Evolutionary conservation across 164 flowering plant species (phyloP), one percentile per base, ranked within the genome.

Genomic region (Vitis rotundifolia): DNA sequence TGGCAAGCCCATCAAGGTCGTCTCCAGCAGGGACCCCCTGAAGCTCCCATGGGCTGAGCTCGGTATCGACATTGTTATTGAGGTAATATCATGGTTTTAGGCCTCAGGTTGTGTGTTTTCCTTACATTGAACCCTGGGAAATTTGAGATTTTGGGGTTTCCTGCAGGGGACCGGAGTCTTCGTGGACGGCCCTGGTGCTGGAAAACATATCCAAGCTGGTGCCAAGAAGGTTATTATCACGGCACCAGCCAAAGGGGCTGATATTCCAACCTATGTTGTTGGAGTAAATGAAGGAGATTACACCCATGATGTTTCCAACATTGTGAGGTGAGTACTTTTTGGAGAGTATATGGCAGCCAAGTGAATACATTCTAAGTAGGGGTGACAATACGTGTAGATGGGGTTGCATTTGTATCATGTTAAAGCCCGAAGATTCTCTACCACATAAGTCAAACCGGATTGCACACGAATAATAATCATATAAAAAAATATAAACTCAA

Each of bases 141-240:
- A n/a, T 63, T 28, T 59, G 19, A n/a, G n/a, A 12, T 14, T 13
- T 47, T 3, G 15, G 7, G 44, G 44, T 29, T 57, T 31, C 55
- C 50, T 66, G 11, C 83, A 95, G 97, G 99, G 98, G 63, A 95
- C 99, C 0, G 97, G 99, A 62, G 99, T 95, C 14, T 95, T 95
- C 70, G 98, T 95, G 15, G 99, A 95, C 71, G 98, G 98, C 0
- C 99, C 97, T 11, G 99, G 99, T 53, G 99, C 99, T 4, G 99
- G 99, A 31, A 95, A 95, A 77, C 98, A 95, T 79, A 86, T 95
- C 61, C 99, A 92, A 82, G 99, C 97, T n/a, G 98, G 99, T 69
- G 99, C 98, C 8, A 90, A 88, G 92, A 95, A 95, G 81, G 99
- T 95, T 59, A 82, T 95, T 67, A 95, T 95, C 75, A 95, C 99